These are phyloP conservation scores for Pseudonitzschia pungens DNA, from an alignment of 108 stramenopile species.

Conservation along the genomic window DNA sequence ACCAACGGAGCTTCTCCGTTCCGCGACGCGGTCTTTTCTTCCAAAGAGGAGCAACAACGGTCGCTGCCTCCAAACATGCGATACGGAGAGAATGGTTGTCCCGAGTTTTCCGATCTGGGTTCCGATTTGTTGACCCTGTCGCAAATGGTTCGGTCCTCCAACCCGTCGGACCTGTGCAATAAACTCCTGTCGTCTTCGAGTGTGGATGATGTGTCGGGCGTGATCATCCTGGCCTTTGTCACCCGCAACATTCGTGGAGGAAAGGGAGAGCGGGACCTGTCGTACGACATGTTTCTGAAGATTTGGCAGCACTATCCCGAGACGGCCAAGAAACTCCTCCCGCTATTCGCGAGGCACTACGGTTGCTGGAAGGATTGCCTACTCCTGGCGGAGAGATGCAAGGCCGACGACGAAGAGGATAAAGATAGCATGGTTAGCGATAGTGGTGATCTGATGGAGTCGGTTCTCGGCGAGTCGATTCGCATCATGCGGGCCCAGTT, in stretches of 20 bases:
- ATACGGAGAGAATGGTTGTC: conserved; percentile 25
- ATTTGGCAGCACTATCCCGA: conserved; percentile 21
- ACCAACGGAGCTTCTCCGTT: background rate
- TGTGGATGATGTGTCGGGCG: conserved; percentile 6
- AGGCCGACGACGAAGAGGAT: background rate
- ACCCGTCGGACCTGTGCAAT: conserved; percentile 5
- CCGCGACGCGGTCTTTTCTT: background rate
- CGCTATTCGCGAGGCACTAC: conserved; percentile 34
- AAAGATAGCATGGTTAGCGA: no score
- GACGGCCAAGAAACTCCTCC: conserved; percentile 23
- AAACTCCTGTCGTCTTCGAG: background rate
- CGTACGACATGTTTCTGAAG: conserved; percentile 23
- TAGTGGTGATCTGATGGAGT: background rate
- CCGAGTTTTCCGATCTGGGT: conserved; percentile 23
- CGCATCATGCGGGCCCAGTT: conserved; percentile 12
- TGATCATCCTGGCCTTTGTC: conserved; percentile 37
- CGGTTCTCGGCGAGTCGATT: conserved; percentile 12
- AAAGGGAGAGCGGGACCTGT: conserved; percentile 44
- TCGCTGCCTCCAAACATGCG: background rate
- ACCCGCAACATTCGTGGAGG: conserved; percentile 51
- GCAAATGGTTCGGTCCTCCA: conserved; percentile 29
- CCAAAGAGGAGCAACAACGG: background rate
- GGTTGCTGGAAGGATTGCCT: conserved; percentile 48
- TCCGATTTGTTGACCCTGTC: conserved; percentile 11
- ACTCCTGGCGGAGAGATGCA: background rate